Evolutionary conservation across 2,329 filamentous ascomycete species (phyloP), one percentile per base, ranked within the genome.

Genomic region (Fusarium lyarnte): DNA sequence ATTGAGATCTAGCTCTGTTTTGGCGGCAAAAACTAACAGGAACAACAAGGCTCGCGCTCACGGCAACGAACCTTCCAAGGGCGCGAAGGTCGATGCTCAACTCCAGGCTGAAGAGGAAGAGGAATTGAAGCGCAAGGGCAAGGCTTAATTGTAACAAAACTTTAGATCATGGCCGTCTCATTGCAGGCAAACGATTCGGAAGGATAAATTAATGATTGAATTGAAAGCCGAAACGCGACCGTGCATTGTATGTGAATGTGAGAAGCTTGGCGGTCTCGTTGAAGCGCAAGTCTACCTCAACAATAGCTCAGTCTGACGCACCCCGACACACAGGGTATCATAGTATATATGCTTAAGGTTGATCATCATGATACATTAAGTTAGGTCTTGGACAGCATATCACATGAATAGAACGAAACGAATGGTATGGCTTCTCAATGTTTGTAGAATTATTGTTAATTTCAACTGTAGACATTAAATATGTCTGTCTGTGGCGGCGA

Each of bases 41-140:
- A 36, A n/a, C 29, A 25, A n/a, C 10, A 46, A 88, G 89, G 92
- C 92, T 61, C 87, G 83, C 74, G 78, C 86, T 72, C 92, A 94
- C 78, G 92, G 92, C 67, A 94, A 94, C 79, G 87, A 94, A 82
- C 92, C 92, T 4, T 92, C 89, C 25, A 89, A 85, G 77, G 92
- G 92, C 23, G 92, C 92, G 29, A 88, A 92, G 85, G 87, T 94
- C 63, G 92, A 94, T 80, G 88, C 92, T 64, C 79, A 92, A 81
- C 74, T 94, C 51, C 84, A 88, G 77, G 87, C 88, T 8, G 92
- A 94, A 76, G 92, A 94, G 66, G 88, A 92, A 77, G 88, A 87
- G 73, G 82, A 87, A 59, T 77, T 94, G 69, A 87, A 85, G 82
- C 87, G 85, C 79, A 93, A 93, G 86, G 77, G 78, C 33, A 81